phyloP scores from a whole-genome alignment of 2,329 filamentous ascomycete genomes.

The Cladophialophora chaetospira region DNA sequence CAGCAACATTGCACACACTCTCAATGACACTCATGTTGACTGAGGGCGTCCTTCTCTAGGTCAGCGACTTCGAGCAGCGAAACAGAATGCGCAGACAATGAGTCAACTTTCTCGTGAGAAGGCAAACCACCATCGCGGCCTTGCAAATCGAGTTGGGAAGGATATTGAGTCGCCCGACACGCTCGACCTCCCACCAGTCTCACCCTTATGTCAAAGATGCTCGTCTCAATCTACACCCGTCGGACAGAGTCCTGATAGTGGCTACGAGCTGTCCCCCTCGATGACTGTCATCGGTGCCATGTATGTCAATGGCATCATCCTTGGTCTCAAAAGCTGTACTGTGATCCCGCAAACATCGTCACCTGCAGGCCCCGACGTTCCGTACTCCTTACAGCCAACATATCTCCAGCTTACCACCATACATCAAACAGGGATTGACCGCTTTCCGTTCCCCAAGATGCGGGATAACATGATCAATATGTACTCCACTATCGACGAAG shows the following conservation, averaged over 20 bases:
- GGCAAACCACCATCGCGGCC: background rate
- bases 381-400: conserved; percentile 39
- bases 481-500: conserved; percentile 38
- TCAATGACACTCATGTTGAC: background rate
- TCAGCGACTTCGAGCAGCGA: conserved; percentile 4
- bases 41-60: background rate
- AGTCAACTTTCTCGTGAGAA: background rate
- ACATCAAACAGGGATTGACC: conserved; percentile 44
- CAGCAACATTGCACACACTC: background rate
- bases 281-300: conserved; percentile 32
- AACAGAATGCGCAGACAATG: background rate
- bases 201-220: background rate
- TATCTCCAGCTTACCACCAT: conserved; percentile 37
- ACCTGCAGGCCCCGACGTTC: conserved; percentile 27
- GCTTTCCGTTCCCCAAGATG: conserved; percentile 45
- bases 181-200: background rate
- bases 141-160: background rate
- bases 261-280: background rate
- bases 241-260: background rate
- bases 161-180: no score
- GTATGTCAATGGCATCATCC: conserved; percentile 37
- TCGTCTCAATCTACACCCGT: background rate
- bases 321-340: conserved; percentile 31
- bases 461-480: conserved; percentile 42
- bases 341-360: conserved; percentile 34